These are phyloP conservation scores for Plectosphaerella sp. DNA, from an alignment of 2,329 filamentous ascomycete species.

Conservation along the genomic window DNA sequence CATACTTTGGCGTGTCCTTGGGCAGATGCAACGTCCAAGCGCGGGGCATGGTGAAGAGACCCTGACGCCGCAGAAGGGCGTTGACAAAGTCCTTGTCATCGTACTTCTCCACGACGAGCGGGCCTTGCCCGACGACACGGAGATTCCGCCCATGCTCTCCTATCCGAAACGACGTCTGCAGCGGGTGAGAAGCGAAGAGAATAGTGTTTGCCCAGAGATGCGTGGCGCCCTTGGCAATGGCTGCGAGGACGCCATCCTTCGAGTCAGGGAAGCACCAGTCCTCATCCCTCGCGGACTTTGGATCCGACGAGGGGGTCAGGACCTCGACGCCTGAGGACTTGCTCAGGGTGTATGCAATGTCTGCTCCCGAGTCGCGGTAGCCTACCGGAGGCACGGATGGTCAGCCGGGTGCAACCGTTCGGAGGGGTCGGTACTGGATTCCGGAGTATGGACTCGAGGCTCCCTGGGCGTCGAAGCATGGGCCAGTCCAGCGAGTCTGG, in stretches of 20 bases:
- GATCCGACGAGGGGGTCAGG: constrained; percentile 21
- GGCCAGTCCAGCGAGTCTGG: too few species aligned
- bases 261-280: constrained; percentile 40
- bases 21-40: constrained; percentile 23
- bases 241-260: constrained; percentile 33
- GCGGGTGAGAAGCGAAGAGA: constrained; percentile 40
- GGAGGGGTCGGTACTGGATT: too few species aligned
- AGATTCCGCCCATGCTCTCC: constrained; percentile 22
- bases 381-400: constrained; percentile 20
- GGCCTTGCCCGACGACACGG: constrained; percentile 39
- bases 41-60: constrained; percentile 32
- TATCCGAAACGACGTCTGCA: constrained; percentile 34
- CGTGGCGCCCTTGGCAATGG: constrained; percentile 33
- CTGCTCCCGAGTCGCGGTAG: constrained; percentile 42
- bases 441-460: not conserved
- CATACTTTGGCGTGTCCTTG: not conserved
- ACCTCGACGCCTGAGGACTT: constrained; percentile 21
- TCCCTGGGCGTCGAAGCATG: too few species aligned
- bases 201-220: constrained; percentile 48
- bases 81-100: constrained; percentile 48
- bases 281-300: constrained; percentile 21
- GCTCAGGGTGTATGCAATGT: constrained; percentile 38
- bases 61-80: constrained; percentile 28
- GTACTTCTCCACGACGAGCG: constrained; percentile 39
- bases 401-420: too few species aligned